Conservation (phyloP, 2,329 filamentous ascomycete species). For the Teratosphaeria destructans region DNA sequence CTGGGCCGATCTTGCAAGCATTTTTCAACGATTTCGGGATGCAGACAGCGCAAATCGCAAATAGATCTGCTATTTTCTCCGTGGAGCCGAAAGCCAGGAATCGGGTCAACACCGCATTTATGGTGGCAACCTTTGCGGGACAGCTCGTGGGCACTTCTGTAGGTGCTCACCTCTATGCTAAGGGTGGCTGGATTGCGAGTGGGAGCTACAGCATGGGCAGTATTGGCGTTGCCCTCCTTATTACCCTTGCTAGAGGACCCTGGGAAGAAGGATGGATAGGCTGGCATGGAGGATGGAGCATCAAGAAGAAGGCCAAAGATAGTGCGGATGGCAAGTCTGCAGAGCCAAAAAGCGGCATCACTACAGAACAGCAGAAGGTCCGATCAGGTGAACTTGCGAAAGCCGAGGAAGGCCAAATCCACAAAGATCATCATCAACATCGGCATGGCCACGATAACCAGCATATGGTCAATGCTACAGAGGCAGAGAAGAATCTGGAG, state of each 20-base stretch:
- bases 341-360: constrained; percentile 7
- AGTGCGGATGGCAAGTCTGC: constrained; percentile 30
- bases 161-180: constrained; percentile 46
- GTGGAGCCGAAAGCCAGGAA: constrained; percentile 64
- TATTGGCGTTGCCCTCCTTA: constrained; percentile 37
- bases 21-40: constrained; percentile 60
- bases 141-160: constrained; percentile 57
- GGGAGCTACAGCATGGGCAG: constrained; percentile 49
- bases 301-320: constrained; percentile 33
- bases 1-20: constrained; percentile 63
- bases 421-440: constrained; percentile 12
- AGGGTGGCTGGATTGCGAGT: constrained; percentile 46
- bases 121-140: constrained; percentile 64
- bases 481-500: constrained; percentile 19
- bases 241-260: constrained; percentile 39
- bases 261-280: constrained; percentile 50
- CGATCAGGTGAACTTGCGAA: constrained; percentile 17
- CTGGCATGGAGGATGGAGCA: constrained; percentile 48
- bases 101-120: constrained; percentile 71
- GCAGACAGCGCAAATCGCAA: constrained; percentile 65
- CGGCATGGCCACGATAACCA: constrained; percentile 13
- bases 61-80: constrained; percentile 57
- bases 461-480: constrained; percentile 15
- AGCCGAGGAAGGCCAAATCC: constrained; percentile 18
- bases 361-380: constrained; percentile 15